Conservation (phyloP, 257 asterid genomes). For the Cordia subcordata region DNA sequence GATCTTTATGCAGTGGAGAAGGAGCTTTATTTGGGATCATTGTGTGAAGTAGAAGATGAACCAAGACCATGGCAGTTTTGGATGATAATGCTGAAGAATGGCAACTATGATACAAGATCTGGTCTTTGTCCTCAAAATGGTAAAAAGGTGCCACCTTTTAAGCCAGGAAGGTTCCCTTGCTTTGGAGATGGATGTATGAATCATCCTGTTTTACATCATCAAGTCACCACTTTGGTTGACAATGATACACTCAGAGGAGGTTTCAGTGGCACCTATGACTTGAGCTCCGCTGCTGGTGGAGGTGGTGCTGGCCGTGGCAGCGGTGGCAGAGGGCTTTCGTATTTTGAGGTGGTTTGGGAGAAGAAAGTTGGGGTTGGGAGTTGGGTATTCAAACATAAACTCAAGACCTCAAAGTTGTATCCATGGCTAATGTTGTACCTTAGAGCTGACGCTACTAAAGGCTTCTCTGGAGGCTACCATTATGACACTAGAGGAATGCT, state of each 20-base stretch:
- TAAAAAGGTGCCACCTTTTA: constrained; percentile 44
- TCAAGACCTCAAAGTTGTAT: constrained; percentile 49
- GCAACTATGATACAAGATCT: constrained; percentile 54
- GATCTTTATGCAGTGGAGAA: constrained; percentile 63
- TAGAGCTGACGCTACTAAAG: constrained; percentile 69
- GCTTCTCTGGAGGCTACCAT: constrained; percentile 72
- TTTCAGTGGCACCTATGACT: constrained; percentile 53
- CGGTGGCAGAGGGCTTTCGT: constrained; percentile 17
- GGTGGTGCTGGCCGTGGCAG: not conserved
- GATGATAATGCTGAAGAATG: constrained; percentile 71
- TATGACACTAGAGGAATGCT: constrained; percentile 63
- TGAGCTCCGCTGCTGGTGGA: not conserved
- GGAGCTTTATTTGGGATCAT: constrained; percentile 57
- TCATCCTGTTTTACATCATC: constrained; percentile 41
- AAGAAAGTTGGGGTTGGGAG: constrained; percentile 53
- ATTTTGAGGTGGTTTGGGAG: constrained; percentile 61
- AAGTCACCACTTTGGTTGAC: constrained; percentile 30
- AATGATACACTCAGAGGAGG: constrained; percentile 38
- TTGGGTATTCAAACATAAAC: constrained; percentile 57
- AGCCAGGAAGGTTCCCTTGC: constrained; percentile 55
- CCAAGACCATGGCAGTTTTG: constrained; percentile 74
- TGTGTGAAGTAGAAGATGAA: constrained; percentile 49
- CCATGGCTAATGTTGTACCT: constrained; percentile 82
- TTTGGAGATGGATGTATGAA: constrained; percentile 71
- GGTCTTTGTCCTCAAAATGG: constrained; percentile 61